phyloP scores from a whole-genome alignment of 2,329 filamentous ascomycete genomes.

The Alternaria tenuissima region DNA sequence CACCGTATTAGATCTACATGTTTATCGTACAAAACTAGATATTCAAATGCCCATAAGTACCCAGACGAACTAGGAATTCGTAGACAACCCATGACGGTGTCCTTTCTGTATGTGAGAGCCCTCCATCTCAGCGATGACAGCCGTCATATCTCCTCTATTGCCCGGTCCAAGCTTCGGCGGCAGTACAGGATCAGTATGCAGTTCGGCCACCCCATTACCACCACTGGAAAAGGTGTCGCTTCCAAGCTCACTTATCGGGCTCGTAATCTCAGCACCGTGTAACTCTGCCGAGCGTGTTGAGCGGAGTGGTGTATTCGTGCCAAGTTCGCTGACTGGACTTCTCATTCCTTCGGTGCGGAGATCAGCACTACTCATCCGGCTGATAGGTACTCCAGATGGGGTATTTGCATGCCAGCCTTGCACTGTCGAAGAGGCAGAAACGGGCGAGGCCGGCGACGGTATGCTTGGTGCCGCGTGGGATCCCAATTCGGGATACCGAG shows the following conservation, averaged over 20 bases:
- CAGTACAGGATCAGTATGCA: not conserved
- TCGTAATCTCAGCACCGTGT: not conserved
- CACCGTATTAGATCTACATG: not conserved
- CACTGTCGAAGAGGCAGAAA: not conserved
- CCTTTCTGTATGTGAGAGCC: not conserved
- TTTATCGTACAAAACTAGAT: not conserved
- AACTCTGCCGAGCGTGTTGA: not conserved
- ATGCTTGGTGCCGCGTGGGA: not conserved
- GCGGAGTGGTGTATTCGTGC: not conserved
- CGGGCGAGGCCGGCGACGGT: not conserved
- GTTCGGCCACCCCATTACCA: not conserved
- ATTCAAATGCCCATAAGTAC: not conserved
- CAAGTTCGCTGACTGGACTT: not conserved
- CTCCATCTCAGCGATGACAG: not conserved
- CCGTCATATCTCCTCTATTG: not conserved
- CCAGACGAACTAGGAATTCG: not conserved
- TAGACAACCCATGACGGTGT: not conserved
- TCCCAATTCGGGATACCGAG: not conserved
- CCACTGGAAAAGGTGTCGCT: not conserved
- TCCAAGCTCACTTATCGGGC: not conserved
- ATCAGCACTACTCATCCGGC: not conserved
- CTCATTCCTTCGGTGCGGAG: not conserved
- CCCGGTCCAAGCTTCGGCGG: not conserved
- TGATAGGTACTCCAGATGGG: not conserved
- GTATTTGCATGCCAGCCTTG: not conserved